phyloP scores from a whole-genome alignment of 2,329 filamentous ascomycete genomes.

The Exserohilum turcica region DNA sequence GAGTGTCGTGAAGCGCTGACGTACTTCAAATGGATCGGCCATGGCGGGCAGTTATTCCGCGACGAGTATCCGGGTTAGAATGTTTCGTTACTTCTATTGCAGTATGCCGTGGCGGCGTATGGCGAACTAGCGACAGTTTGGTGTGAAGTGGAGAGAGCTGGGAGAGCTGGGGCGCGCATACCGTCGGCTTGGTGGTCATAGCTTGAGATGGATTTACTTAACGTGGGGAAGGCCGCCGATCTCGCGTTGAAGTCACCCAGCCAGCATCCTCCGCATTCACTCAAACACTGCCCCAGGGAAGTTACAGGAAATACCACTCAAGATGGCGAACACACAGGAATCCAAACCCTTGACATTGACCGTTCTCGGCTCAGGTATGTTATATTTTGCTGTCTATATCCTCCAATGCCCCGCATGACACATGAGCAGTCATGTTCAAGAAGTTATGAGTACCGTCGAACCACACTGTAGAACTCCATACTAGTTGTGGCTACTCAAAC shows the following conservation, averaged over 20 bases:
- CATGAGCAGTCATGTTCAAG: neutral
- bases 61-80: neutral
- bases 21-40: slow-evolving; percentile 94
- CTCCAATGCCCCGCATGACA: slow-evolving; percentile 9
- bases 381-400: slow-evolving; percentile 37
- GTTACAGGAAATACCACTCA: slow-evolving; percentile 1
- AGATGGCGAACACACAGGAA: slow-evolving; percentile 40
- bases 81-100: neutral
- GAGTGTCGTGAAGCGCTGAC: slow-evolving; percentile 92
- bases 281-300: slow-evolving; percentile 7
- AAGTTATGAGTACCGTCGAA: neutral
- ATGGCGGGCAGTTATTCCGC: slow-evolving; percentile 46
- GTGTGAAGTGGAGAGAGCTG: slow-evolving; percentile 11
- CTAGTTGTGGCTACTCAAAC: too few relatives aligned
- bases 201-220: slow-evolving; percentile 20
- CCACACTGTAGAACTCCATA: too few relatives aligned
- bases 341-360: slow-evolving; percentile 68
- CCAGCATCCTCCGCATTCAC: slow-evolving; percentile 8
- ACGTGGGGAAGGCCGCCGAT: slow-evolving; percentile 18
- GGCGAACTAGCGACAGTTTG: neutral
- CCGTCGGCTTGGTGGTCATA: slow-evolving; percentile 26
- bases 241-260: slow-evolving; percentile 16
- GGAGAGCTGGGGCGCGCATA: slow-evolving; percentile 22
- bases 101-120: neutral
- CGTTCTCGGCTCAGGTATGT: slow-evolving; percentile 79